phyloP scores from a whole-genome alignment of 371 early-diverging fungal species.

The Aphelidium insulamus region DNA sequence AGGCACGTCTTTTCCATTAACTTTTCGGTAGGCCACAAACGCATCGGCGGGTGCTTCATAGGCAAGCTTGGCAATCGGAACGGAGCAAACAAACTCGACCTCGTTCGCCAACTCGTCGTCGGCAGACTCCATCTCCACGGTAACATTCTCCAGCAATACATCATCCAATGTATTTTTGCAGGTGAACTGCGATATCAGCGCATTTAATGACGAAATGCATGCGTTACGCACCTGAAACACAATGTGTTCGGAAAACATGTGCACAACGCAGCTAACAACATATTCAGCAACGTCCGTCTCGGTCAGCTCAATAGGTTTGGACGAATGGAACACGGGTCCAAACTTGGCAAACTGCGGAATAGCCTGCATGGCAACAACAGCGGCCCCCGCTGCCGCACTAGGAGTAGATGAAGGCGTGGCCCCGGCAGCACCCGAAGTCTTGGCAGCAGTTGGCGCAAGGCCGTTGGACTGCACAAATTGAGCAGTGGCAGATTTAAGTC shows the following conservation, averaged over 20 bases:
- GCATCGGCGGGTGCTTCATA: conserved; percentile 54
- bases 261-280: conserved; percentile 70
- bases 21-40: conserved; percentile 56
- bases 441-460: too few relatives aligned
- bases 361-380: conserved; percentile 28
- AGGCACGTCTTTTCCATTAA: conserved; percentile 28
- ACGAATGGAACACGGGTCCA: conserved; percentile 62
- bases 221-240: conserved; percentile 56
- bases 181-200: conserved; percentile 29
- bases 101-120: conserved; percentile 31
- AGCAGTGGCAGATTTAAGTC: background rate
- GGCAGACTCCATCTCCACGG: conserved; percentile 55
- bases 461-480: too few relatives aligned
- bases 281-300: conserved; percentile 85
- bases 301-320: conserved; percentile 52
- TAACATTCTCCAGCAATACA: conserved; percentile 68
- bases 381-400: conserved; percentile 7
- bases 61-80: conserved; percentile 41
- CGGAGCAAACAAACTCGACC: conserved; percentile 16
- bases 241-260: conserved; percentile 65
- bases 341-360: conserved; percentile 62
- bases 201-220: conserved; percentile 1
- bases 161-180: conserved; percentile 85
- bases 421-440: conserved; percentile 7
- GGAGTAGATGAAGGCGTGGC: conserved; percentile 8